Evolutionary conservation across 176 grass and related monocot species (phyloP).

Genomic region (Sorghum bicolor): Sorghum_bicolor_NCBIv3 NC_012872.2:9712001-9712500

Average conservation of each 20-base stretch:
- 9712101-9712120: neutral
- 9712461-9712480: slow-evolving; percentile 80
- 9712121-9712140: neutral
- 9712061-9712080: neutral
- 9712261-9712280: slow-evolving; percentile 93
- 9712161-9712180: neutral
- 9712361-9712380: slow-evolving; percentile 23
- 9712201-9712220: neutral
- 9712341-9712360: slow-evolving; percentile 95
- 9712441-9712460: slow-evolving; percentile 94
- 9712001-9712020: neutral
- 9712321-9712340: slow-evolving; percentile 93
- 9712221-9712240: slow-evolving; percentile 11
- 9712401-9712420: neutral
- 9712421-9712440: slow-evolving; percentile 7
- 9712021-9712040: neutral
- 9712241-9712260: slow-evolving; percentile 95
- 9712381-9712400: neutral
- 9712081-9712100: neutral
- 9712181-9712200: neutral
- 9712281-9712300: slow-evolving; percentile 96
- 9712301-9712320: slow-evolving; percentile 90
- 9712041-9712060: neutral
- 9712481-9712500: slow-evolving; percentile 82
- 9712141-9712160: neutral